Evolutionary conservation across 2,329 filamentous ascomycete genomes (phyloP).

Genomic region (Curvularia spicifera): DNA sequence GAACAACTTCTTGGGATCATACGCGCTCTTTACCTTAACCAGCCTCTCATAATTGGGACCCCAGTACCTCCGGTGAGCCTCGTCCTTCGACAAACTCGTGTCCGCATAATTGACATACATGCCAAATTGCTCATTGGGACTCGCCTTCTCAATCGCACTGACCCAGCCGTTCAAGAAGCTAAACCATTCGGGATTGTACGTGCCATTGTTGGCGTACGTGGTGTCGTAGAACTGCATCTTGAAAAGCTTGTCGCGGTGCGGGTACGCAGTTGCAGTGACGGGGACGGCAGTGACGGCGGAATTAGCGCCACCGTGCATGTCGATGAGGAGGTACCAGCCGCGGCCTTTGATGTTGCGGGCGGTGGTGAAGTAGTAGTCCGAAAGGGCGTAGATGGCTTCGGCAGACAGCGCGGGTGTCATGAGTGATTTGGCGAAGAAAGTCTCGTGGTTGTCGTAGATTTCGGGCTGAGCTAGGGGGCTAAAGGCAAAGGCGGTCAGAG

Average conservation of each 20-base stretch:
- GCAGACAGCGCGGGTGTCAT: slow-evolving; percentile 30
- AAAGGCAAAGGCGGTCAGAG: slow-evolving; percentile 29
- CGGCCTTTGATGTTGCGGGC: slow-evolving; percentile 21
- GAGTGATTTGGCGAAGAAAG: slow-evolving; percentile 38
- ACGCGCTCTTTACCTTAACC: slow-evolving; percentile 42
- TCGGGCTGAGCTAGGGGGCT: slow-evolving; percentile 27
- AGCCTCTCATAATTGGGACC: slow-evolving; percentile 42
- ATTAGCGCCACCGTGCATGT: slow-evolving; percentile 33
- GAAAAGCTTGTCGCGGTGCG: slow-evolving; percentile 37
- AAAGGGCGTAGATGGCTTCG: slow-evolving; percentile 23
- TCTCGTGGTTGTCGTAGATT: slow-evolving; percentile 36
- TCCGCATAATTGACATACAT: slow-evolving; percentile 62
- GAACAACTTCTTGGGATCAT: slow-evolving; percentile 44
- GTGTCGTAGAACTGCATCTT: slow-evolving; percentile 39
- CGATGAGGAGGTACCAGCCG: slow-evolving; percentile 37
- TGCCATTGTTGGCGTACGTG: slow-evolving; percentile 12
- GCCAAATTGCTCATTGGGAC: slow-evolving; percentile 43
- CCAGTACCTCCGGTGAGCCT: slow-evolving; percentile 56
- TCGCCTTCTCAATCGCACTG: slow-evolving; percentile 37
- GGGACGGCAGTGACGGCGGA: slow-evolving; percentile 19
- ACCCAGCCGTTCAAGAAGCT: slow-evolving; percentile 51
- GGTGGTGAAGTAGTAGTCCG: slow-evolving; percentile 34
- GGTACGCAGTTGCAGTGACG: slow-evolving; percentile 29
- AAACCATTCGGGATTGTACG: slow-evolving; percentile 46
- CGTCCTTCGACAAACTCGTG: slow-evolving; percentile 51